Conservation (phyloP, 176 grass and related monocot genomes). For the Olyra latifolia region DNA sequence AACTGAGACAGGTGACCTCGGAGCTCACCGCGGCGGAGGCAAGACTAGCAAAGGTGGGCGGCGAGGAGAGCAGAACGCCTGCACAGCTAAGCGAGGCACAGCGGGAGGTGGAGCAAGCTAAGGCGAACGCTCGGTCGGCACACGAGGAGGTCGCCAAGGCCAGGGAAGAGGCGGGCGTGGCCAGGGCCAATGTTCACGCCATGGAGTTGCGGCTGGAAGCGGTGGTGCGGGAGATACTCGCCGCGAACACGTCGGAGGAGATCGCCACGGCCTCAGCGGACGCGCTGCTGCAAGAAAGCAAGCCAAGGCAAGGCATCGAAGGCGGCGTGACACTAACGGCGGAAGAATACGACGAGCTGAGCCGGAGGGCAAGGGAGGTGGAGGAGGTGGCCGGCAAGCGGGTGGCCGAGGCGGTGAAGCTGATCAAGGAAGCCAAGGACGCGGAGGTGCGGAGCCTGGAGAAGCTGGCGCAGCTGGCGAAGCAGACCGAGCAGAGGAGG, state of each 20-base stretch:
- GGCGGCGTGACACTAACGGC: slow-evolving; percentile 32
- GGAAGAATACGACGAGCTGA: slow-evolving; percentile 66
- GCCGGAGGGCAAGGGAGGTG: slow-evolving; percentile 49
- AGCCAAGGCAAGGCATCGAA: not conserved
- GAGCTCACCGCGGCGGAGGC: slow-evolving; percentile 35
- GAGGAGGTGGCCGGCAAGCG: slow-evolving; percentile 53
- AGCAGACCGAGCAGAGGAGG: slow-evolving; percentile 41
- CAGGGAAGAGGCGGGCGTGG: slow-evolving; percentile 41
- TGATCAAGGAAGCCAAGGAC: slow-evolving; percentile 60
- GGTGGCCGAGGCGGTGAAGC: slow-evolving; percentile 55
- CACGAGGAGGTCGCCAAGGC: slow-evolving; percentile 44
- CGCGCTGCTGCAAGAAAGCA: slow-evolving; percentile 35
- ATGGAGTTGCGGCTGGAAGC: slow-evolving; percentile 55
- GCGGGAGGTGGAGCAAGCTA: slow-evolving; percentile 48
- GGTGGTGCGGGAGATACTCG: slow-evolving; percentile 56
- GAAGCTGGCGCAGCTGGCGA: slow-evolving; percentile 32
- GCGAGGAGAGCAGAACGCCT: not conserved
- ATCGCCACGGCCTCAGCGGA: slow-evolving; percentile 40
- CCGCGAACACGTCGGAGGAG: slow-evolving; percentile 43
- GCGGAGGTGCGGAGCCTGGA: slow-evolving; percentile 56
- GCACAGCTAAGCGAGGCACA: slow-evolving; percentile 33
- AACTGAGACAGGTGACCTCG: slow-evolving; percentile 34
- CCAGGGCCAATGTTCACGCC: slow-evolving; percentile 32
- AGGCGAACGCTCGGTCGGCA: slow-evolving; percentile 42
- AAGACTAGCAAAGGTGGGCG: slow-evolving; percentile 23